Base-by-base conservation (phyloP, 192 early-diverging fungal genomes). In the Backusella australiensis region DNA sequence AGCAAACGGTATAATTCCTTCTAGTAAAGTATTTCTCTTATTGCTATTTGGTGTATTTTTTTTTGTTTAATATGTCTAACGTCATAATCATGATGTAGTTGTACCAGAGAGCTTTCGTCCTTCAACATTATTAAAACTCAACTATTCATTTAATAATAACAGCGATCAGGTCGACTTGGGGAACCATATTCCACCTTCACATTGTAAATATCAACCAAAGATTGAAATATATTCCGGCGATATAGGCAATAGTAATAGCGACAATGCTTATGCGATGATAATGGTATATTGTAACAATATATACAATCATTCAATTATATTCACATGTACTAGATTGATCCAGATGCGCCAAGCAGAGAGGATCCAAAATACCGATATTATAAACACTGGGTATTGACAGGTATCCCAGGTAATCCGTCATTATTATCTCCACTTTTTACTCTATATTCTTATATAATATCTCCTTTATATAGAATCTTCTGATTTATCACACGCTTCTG, bases 301-400 rank as follows among this genome's bases (percentile, higher is more conserved):
- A 19, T 17, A 17, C 42, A 19, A 3, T 44, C 38, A 19, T 6
- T 15, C 14, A 44, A 39, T 39, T 5, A 53, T 53, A 1, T 21
- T 32, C 32, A 32, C 32, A 3, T 56, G 26, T 23, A 8, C 77
- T 69, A 88, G 87, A 77, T 80, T 29, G 89, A 90, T 74, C 88
- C 86, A 7, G 89, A 90, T 79, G 89, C 88, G 23, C 89, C 89
- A n/a, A 82, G 80, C 52, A 80, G 81, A 44, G 52, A 21, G 0
- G 41, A 85, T 46, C 86, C 85, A 11, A 82, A 69, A 19, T 74
- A 67, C 23, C 73, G 85, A 26, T 79, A 85, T 41, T 90, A 78
- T 72, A 84, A 87, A 44, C 89, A 90, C 74, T 89, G 87, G 89
- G 70, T 86, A 9, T 74, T 87, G 26, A 71, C 79, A 26, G 89